A percentile compares a stretch with the other conserved stretches of the same genome.
These are phyloP conservation scores for Starmerella bacillaris DNA, from an alignment of 805 yeast genomes.

Conservation along the genomic window DNA sequence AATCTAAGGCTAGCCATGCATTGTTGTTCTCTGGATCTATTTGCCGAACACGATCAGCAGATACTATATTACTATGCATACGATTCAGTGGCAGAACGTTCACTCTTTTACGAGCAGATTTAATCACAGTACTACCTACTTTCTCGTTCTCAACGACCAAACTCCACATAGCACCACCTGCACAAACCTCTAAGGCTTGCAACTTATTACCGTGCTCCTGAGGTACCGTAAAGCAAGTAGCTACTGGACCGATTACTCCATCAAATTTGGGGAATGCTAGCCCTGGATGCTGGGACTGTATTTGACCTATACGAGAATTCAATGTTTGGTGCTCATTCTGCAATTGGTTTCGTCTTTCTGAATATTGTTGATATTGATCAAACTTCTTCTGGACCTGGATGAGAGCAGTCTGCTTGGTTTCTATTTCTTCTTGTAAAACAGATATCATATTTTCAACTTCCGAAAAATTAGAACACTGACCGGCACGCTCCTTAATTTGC, in stretches of 20 bases:
- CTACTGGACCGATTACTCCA: slow-evolving; percentile 75
- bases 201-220: slow-evolving; percentile 43
- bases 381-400: too few species aligned
- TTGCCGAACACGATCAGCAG: slow-evolving; percentile 33
- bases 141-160: slow-evolving; percentile 78
- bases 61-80: slow-evolving; percentile 43
- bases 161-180: slow-evolving; percentile 79
- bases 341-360: too few species aligned
- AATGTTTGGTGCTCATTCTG: too few species aligned
- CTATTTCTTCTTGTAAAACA: too few species aligned
- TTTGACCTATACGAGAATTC: too few species aligned
- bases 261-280: slow-evolving; percentile 27
- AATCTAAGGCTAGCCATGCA: slow-evolving; percentile 79
- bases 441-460: too few species aligned
- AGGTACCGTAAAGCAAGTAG: slow-evolving; percentile 54
- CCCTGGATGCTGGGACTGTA: slow-evolving; percentile 9
- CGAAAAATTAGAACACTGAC: too few species aligned
- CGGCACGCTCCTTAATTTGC: too few species aligned
- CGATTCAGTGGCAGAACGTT: slow-evolving; percentile 86
- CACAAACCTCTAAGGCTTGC: slow-evolving; percentile 78
- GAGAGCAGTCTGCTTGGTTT: too few species aligned
- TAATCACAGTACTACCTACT: slow-evolving; percentile 68
- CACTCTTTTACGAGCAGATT: slow-evolving; percentile 64
- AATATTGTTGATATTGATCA: too few species aligned
- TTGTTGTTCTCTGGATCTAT: slow-evolving; percentile 75